Base-by-base conservation (phyloP, 306 rosid genomes). In the Quercus bicolor region DNA sequence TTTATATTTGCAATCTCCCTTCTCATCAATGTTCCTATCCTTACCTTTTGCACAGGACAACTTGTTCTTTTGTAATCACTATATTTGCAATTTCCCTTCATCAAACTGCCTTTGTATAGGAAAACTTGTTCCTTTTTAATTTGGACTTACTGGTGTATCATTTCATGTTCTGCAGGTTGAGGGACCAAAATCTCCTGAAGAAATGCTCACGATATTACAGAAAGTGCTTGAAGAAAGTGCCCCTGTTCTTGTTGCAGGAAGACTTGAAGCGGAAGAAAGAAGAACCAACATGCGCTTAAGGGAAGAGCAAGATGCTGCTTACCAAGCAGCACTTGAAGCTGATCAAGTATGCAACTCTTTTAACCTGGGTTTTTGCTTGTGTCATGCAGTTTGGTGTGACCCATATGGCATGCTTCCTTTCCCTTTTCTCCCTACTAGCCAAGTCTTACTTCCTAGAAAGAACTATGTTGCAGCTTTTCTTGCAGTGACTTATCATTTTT, bases 281-380 rank as follows among this genome's bases (percentile, higher is more conserved):
- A 84, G 68, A 70, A 93, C 65, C 74, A 93, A 93, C 80, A 60
- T 70, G 75, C 94, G 89, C 45, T 86, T 96, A 83, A 93, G 99
- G 79, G 98, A 96, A 87, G 99, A 96, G 89, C 98, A 95, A 87
- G 99, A 93, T 93, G 98, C 99, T 81, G 99, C 99, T 53, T 96
- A 85, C 79, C 89, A 96, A 88, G 97, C 97, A 56, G 98, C 99
- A 40, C 99, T 95, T 74, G 97, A 95, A 90, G 98, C 99, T 51
- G 99, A 95, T 89, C 99, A 91, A 88, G 99, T 93, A 90, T 84
- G 93, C 66, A 72, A 54, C 75, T 51, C 72, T 72, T 65, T 59
- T 24, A 57, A 43, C 59, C 59, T 12, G 33, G 16, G 51, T 76
- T 73, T 61, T 76, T 43, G 72, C 23, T 69, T 56, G 20, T 45